Conservation (phyloP, 805 yeast genomes). For the Candida insectalens region DNA sequence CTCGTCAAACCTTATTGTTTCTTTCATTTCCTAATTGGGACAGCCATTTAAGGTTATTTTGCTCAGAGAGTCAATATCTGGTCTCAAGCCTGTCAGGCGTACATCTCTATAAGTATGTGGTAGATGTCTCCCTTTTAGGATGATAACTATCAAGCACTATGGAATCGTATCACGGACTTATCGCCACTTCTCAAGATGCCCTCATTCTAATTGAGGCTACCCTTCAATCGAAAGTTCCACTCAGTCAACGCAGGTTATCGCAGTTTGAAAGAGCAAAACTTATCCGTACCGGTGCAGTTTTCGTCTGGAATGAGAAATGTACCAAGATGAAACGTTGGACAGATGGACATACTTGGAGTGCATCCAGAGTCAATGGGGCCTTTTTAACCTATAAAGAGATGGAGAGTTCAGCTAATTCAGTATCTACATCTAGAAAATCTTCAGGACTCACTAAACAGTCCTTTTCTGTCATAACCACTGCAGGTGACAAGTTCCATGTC, state of each 20-base stretch:
- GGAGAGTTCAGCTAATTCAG: slow-evolving; percentile 25
- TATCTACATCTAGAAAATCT: slow-evolving; percentile 30
- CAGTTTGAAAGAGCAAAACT: slow-evolving; percentile 39
- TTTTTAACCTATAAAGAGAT: slow-evolving; percentile 57
- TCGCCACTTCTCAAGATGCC: slow-evolving; percentile 52
- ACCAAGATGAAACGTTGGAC: slow-evolving; percentile 75
- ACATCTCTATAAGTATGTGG: too few relatives aligned
- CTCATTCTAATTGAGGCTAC: slow-evolving; percentile 58
- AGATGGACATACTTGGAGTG: slow-evolving; percentile 67
- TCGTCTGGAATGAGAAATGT: slow-evolving; percentile 63
- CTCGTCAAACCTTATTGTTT: too few relatives aligned
- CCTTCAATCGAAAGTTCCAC: slow-evolving; percentile 43
- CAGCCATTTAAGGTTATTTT: too few relatives aligned
- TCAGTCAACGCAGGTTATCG: slow-evolving; percentile 48
- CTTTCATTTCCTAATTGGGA: too few relatives aligned
- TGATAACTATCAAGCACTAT: slow-evolving; percentile 22
- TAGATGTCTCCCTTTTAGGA: too few relatives aligned
- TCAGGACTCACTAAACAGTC: slow-evolving; percentile 59
- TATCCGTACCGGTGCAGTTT: slow-evolving; percentile 51
- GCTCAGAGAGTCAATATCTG: too few relatives aligned
- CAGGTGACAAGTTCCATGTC: slow-evolving; percentile 46
- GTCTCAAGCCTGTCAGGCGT: too few relatives aligned
- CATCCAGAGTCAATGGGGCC: slow-evolving; percentile 57
- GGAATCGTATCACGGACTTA: slow-evolving; percentile 56
- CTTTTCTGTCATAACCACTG: slow-evolving; percentile 44